A percentile compares a stretch with the other conserved stretches of the same genome.
Conservation (phyloP, 805 yeast genomes). For the Jamesozyma spencerorum region DNA sequence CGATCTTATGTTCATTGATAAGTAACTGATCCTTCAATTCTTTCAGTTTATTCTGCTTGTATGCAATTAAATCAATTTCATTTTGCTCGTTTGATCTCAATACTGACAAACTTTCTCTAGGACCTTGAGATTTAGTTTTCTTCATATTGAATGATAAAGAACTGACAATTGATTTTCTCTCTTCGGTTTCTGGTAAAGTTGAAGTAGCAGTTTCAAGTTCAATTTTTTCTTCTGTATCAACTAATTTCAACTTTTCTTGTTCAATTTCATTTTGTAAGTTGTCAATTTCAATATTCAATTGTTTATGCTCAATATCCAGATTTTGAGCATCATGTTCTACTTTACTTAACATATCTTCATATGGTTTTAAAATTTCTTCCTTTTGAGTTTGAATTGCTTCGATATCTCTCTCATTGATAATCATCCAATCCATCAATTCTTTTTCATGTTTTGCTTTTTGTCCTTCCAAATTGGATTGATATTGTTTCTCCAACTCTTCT, state of each 20-base stretch:
- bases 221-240: conserved; percentile 23
- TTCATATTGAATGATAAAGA: neutral
- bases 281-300: conserved; percentile 29
- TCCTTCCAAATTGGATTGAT: neutral
- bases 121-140: conserved; percentile 1
- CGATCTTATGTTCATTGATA: conserved; percentile 29
- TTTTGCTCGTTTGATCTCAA: conserved; percentile 23
- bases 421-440: conserved; percentile 22
- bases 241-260: conserved; percentile 27
- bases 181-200: neutral
- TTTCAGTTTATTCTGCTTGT: conserved; percentile 16
- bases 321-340: conserved; percentile 27
- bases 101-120: conserved; percentile 23
- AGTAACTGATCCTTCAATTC: conserved; percentile 30
- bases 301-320: conserved; percentile 2
- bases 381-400: conserved; percentile 22
- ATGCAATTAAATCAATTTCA: conserved; percentile 22
- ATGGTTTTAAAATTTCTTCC: conserved; percentile 32
- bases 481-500: neutral
- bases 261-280: conserved; percentile 33
- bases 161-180: conserved; percentile 19
- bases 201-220: conserved; percentile 17
- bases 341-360: conserved; percentile 34
- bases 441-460: conserved; percentile 2
- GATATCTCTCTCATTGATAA: conserved; percentile 22